phyloP scores from a whole-genome alignment of 2,329 filamentous ascomycete genomes.

The Cladosporium cucumerinum region DNA sequence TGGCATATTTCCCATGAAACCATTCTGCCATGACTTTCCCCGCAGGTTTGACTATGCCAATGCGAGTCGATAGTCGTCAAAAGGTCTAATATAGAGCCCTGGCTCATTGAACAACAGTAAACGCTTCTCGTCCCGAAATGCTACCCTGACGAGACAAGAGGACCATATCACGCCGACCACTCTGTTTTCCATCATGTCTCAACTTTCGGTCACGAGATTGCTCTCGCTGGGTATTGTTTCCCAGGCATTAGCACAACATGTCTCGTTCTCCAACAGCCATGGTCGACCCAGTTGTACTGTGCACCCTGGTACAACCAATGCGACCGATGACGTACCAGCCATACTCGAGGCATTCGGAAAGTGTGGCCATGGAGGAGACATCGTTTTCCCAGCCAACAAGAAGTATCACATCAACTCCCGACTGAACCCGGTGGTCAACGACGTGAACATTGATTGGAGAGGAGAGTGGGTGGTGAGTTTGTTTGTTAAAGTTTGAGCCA shows the following conservation, averaged over 20 bases:
- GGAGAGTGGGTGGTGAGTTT: constrained; percentile 43
- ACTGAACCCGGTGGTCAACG: constrained; percentile 49
- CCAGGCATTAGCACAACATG: not conserved
- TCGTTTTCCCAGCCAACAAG: constrained; percentile 51
- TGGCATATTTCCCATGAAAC: not conserved
- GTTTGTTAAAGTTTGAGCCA: not conserved
- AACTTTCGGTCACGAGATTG: not conserved
- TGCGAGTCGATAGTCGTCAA: not conserved
- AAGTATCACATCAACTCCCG: constrained; percentile 51
- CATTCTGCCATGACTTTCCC: not conserved
- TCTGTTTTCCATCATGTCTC: not conserved
- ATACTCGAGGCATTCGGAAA: constrained; percentile 41
- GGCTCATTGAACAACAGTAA: not conserved
- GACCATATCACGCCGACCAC: not conserved
- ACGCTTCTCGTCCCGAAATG: not conserved
- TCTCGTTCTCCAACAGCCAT: not conserved
- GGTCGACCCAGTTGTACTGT: not conserved
- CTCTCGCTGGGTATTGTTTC: not conserved
- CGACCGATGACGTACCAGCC: constrained; percentile 38
- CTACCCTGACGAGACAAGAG: not conserved
- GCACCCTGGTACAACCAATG: not conserved
- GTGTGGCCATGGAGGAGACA: constrained; percentile 42
- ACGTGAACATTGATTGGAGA: constrained; percentile 52
- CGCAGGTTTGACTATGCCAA: not conserved
- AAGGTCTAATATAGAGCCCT: not conserved